Conservation (phyloP, 169 alveolate species). For the Cardiosporidium cionae region DNA sequence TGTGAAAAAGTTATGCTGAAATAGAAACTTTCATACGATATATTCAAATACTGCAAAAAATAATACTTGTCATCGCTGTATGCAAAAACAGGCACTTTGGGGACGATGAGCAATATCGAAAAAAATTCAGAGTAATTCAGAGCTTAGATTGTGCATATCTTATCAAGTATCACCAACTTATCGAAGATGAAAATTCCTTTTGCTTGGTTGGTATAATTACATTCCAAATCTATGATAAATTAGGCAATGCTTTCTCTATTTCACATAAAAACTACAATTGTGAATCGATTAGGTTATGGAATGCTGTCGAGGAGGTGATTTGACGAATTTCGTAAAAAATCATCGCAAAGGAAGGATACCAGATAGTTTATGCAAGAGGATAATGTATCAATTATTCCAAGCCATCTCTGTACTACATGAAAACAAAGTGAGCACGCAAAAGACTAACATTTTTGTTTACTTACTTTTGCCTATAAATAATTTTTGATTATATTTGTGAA, state of each 20-base stretch:
- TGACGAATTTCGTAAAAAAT: background rate
- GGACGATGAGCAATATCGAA: too few relatives aligned
- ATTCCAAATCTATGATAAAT: background rate
- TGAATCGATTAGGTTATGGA: background rate
- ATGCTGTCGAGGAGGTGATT: background rate
- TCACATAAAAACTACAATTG: background rate
- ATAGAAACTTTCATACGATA: too few relatives aligned
- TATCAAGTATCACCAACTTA: background rate
- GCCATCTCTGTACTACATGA: background rate
- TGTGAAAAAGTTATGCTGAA: too few relatives aligned
- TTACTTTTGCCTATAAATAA: too few relatives aligned
- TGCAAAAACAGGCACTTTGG: too few relatives aligned
- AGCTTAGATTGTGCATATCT: background rate
- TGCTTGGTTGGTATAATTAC: background rate
- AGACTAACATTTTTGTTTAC: background rate
- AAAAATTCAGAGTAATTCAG: background rate
- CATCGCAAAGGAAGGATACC: background rate
- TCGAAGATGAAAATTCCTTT: background rate
- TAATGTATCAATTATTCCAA: background rate
- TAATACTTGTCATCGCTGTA: too few relatives aligned
- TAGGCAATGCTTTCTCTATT: too few relatives aligned
- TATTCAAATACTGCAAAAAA: too few relatives aligned
- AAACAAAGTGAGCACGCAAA: background rate
- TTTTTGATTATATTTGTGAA: background rate
- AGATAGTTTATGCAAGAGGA: background rate